Evolutionary conservation across 345 rosid species (phyloP).

Genomic region (Geranium rotundifolium): DNA sequence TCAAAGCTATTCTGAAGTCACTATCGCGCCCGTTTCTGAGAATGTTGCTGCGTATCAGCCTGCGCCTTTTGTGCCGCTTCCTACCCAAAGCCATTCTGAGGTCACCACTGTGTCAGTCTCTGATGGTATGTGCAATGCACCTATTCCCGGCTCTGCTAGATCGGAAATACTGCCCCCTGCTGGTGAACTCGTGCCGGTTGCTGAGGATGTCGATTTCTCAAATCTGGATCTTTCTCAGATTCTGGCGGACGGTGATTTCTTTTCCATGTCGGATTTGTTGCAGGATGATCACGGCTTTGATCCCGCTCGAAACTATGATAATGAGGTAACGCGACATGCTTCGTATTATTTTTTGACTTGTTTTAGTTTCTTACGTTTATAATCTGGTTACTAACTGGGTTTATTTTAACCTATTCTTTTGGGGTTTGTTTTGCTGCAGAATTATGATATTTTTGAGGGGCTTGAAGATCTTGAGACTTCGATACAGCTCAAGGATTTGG

Average conservation of each 20-base stretch:
- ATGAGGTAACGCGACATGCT: constrained; percentile 12
- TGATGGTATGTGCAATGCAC: constrained; percentile 3
- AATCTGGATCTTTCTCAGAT: constrained; percentile 11
- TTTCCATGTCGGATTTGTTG: constrained; percentile 21
- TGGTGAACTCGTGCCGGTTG: constrained; percentile 10
- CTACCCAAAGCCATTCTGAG: constrained; percentile 10
- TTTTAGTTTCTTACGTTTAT: no score
- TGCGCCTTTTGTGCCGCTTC: background rate
- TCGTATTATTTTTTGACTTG: no score
- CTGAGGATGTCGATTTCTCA: constrained; percentile 3
- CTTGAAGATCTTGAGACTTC: no score
- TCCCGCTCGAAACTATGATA: constrained; percentile 3
- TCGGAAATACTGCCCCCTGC: constrained; percentile 13
- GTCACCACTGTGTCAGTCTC: constrained; percentile 10
- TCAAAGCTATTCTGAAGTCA: background rate
- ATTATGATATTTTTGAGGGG: no score
- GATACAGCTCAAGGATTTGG: no score
- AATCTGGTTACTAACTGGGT: no score
- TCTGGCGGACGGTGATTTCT: constrained; percentile 13
- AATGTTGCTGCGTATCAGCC: background rate
- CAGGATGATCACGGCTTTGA: constrained; percentile 5
- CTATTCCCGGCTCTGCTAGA: constrained; percentile 18
- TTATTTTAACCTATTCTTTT: no score
- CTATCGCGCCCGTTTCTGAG: background rate
- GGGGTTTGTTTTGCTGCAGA: no score